These are phyloP conservation scores for Backusella morwellensis DNA, from an alignment of 192 early-diverging fungal genomes.

Conservation along the genomic window DNA sequence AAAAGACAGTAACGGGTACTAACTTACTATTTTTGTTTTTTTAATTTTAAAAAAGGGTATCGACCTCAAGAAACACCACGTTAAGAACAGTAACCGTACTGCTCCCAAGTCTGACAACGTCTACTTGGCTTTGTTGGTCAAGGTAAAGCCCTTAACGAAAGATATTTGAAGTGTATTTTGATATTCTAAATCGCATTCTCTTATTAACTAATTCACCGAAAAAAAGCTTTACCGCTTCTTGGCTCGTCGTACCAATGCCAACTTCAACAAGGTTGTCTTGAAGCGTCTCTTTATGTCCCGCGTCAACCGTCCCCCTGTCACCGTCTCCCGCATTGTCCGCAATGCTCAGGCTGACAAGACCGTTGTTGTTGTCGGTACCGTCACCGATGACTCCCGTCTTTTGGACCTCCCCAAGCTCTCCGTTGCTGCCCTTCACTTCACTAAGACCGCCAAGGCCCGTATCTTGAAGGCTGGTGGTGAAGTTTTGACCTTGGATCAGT, in stretches of 20 bases:
- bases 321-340: slow-evolving; percentile 82
- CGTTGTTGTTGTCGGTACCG: slow-evolving; percentile 92
- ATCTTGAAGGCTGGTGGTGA: slow-evolving; percentile 99
- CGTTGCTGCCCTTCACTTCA: slow-evolving; percentile 93
- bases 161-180: too few species aligned
- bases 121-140: too few species aligned
- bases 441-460: slow-evolving; percentile 94
- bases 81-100: too few species aligned
- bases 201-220: too few species aligned
- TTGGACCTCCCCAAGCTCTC: slow-evolving; percentile 94
- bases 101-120: too few species aligned
- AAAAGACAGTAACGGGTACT: too few species aligned
- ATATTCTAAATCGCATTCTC: too few species aligned
- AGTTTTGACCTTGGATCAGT: slow-evolving; percentile 97
- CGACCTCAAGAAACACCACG: too few species aligned
- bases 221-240: slow-evolving; percentile 99
- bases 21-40: too few species aligned
- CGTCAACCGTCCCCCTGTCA: slow-evolving; percentile 94
- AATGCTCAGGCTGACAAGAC: slow-evolving; percentile 87
- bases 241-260: slow-evolving; percentile 96
- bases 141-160: too few species aligned
- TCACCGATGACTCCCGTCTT: slow-evolving; percentile 96
- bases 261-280: slow-evolving; percentile 99
- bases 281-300: slow-evolving; percentile 99
- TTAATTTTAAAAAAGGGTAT: too few species aligned